phyloP scores from a whole-genome alignment of 2,329 filamentous ascomycete genomes.

The Chalara sp. region DNA sequence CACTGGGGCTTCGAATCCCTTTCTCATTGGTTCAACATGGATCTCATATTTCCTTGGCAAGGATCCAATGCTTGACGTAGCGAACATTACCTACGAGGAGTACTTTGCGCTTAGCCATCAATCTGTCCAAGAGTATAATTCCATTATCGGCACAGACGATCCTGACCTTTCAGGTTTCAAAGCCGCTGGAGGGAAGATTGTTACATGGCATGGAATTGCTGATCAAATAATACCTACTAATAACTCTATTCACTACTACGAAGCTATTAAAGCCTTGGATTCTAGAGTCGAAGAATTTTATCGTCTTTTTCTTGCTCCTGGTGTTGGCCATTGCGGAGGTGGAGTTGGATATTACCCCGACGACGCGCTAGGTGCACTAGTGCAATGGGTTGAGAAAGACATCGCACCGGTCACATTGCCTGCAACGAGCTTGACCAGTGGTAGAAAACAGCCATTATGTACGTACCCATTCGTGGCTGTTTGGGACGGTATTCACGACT shows the following conservation, averaged over 20 bases:
- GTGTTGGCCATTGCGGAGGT: constrained; percentile 26
- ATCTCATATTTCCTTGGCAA: constrained; percentile 28
- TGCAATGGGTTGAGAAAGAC: constrained; percentile 27
- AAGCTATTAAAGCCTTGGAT: background rate
- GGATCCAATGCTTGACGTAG: constrained; percentile 20
- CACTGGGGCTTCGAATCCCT: constrained; percentile 22
- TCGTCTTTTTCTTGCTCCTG: constrained; percentile 26
- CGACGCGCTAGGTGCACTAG: constrained; percentile 18
- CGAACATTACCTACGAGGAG: background rate
- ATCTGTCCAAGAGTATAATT: constrained; percentile 5
- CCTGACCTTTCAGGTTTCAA: constrained; percentile 11
- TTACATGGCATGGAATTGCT: constrained; percentile 12
- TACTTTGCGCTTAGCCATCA: background rate
- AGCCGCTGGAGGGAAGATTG: constrained; percentile 10
- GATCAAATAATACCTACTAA: constrained; percentile 8
- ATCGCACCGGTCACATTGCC: constrained; percentile 19
- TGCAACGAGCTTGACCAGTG: too few species aligned
- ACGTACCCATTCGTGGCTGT: too few species aligned
- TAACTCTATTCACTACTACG: constrained; percentile 19
- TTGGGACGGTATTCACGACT: too few species aligned
- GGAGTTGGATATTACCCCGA: constrained; percentile 15
- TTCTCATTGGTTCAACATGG: constrained; percentile 26
- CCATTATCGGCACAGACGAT: constrained; percentile 10
- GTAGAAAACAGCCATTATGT: too few species aligned
- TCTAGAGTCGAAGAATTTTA: constrained; percentile 23